These are phyloP conservation scores for Ceratobasidium sp. DNA, from an alignment of 1,284 basidiomycete species.

Conservation along the genomic window DNA sequence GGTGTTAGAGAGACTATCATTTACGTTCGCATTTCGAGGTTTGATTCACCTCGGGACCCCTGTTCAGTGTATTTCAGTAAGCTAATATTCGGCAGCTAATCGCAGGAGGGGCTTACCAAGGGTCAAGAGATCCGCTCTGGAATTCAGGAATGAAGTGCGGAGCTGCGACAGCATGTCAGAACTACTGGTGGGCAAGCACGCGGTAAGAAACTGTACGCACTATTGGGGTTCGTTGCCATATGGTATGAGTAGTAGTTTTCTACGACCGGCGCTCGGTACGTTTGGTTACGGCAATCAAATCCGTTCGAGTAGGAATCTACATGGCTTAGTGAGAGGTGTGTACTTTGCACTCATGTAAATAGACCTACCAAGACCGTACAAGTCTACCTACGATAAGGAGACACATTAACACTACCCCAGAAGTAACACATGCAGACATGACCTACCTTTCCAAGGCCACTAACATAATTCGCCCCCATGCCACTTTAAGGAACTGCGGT, in stretches of 20 bases:
- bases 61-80: conserved; percentile 36
- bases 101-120: conserved; percentile 69
- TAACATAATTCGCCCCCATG: conserved; percentile 69
- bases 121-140: conserved; percentile 50
- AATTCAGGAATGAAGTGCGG: conserved; percentile 73
- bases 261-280: conserved; percentile 65
- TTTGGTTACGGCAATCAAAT: conserved; percentile 76
- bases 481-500: conserved; percentile 75
- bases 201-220: conserved; percentile 16
- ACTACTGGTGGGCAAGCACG: conserved; percentile 43
- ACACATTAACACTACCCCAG: not conserved
- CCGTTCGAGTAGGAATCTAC: conserved; percentile 49
- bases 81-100: conserved; percentile 62
- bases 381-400: conserved; percentile 55
- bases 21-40: conserved; percentile 44
- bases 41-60: conserved; percentile 75
- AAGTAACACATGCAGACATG: conserved; percentile 53
- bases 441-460: conserved; percentile 56
- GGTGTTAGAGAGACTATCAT: not conserved
- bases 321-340: not conserved
- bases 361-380: conserved; percentile 70
- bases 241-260: conserved; percentile 70
- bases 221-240: conserved; percentile 45
- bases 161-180: conserved; percentile 49
- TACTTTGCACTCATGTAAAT: conserved; percentile 51